Conservation (phyloP, 2,329 filamentous ascomycete species). For the Beauveria caledonica region DNA sequence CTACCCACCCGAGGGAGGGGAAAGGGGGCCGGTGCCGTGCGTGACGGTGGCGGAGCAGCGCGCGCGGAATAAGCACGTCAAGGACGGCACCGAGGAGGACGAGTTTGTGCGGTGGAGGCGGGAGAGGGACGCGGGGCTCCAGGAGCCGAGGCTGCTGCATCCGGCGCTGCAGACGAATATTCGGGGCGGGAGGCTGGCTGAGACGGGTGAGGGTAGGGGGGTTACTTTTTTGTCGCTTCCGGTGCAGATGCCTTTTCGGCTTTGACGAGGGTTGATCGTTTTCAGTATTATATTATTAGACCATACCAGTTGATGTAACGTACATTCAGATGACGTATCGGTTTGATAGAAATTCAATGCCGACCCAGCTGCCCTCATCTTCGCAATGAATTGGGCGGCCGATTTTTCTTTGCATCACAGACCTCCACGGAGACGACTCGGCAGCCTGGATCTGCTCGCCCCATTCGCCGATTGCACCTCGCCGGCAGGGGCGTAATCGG, state of each 20-base stretch:
- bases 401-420: no score
- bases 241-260: background rate
- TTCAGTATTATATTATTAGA: background rate
- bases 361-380: no score
- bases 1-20: conserved; percentile 33
- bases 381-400: no score
- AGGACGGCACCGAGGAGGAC: conserved; percentile 29
- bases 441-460: background rate
- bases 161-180: conserved; percentile 46
- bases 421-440: no score
- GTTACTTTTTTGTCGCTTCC: background rate
- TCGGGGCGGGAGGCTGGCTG: conserved; percentile 32
- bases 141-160: conserved; percentile 39
- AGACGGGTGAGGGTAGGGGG: background rate
- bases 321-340: background rate
- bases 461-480: background rate
- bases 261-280: background rate
- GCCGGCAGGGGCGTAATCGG: background rate
- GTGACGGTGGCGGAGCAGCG: conserved; percentile 39
- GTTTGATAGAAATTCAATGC: no score
- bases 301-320: no score
- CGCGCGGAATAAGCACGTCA: conserved; percentile 40
- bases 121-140: conserved; percentile 35
- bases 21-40: conserved; percentile 28
- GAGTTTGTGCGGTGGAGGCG: conserved; percentile 36